A percentile compares a stretch with the other conserved stretches of the same genome.
These are phyloP conservation scores for Pythium apleroticum DNA, from an alignment of 352 stramenopile genomes.

Conservation along the genomic window DNA sequence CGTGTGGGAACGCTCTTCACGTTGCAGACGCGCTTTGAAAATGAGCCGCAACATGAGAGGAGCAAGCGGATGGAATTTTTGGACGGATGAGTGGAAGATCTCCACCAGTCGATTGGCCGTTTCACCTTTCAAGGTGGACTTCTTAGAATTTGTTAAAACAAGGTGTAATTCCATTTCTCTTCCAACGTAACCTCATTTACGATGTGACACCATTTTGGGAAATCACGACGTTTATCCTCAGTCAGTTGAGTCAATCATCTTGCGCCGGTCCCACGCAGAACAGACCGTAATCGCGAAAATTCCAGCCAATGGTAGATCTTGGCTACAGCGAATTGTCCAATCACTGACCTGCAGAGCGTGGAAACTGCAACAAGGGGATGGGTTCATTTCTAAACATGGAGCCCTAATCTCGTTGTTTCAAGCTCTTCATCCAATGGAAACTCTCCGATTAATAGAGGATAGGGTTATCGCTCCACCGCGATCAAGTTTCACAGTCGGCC, in stretches of 20 bases:
- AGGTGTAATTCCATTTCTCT: no score
- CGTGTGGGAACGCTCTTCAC: no score
- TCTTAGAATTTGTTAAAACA: background rate
- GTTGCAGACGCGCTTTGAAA: background rate
- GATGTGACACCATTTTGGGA: background rate
- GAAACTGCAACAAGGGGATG: background rate
- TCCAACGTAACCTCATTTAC: constrained; percentile 2
- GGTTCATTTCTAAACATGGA: background rate
- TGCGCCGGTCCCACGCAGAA: background rate
- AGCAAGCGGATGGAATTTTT: background rate
- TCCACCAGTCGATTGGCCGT: constrained; percentile 11
- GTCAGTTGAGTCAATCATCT: background rate
- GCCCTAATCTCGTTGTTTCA: background rate
- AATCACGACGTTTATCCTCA: background rate
- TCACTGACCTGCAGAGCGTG: background rate
- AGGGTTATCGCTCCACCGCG: background rate
- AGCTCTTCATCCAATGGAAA: background rate
- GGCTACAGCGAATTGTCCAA: background rate
- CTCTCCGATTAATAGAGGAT: background rate
- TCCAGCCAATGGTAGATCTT: background rate
- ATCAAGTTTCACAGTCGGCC: background rate
- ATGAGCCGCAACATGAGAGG: background rate
- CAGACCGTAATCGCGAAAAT: background rate
- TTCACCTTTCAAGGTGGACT: background rate
- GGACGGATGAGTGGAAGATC: background rate